Conservation (phyloP, 2,329 filamentous ascomycete species). For the Calonectria hongkongensis region DNA sequence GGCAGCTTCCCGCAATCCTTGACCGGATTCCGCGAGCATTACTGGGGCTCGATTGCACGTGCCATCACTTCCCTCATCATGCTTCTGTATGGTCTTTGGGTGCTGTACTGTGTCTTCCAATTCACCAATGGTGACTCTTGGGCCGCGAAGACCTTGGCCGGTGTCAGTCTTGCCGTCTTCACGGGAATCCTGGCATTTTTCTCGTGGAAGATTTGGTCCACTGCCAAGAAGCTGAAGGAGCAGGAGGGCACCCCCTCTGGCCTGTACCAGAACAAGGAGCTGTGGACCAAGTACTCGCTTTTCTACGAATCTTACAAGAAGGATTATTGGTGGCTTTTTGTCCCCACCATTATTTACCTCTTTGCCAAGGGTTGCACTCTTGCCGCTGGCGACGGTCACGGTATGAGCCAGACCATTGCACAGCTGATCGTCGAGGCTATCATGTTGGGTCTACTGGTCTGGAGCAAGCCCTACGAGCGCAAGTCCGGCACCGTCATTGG, state of each 20-base stretch:
- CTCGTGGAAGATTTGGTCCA: slow-evolving; percentile 86
- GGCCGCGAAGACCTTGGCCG: slow-evolving; percentile 91
- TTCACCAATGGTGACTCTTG: slow-evolving; percentile 96
- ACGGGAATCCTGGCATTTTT: slow-evolving; percentile 89
- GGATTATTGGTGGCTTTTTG: slow-evolving; percentile 97
- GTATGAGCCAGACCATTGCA: slow-evolving; percentile 85
- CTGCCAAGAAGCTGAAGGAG: slow-evolving; percentile 84
- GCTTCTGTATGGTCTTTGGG: slow-evolving; percentile 95
- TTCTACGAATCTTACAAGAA: slow-evolving; percentile 98
- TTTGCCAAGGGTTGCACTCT: slow-evolving; percentile 92
- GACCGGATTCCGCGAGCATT: slow-evolving; percentile 92
- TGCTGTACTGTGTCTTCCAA: slow-evolving; percentile 96
- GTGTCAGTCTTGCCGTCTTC: slow-evolving; percentile 86
- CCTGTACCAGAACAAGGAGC: slow-evolving; percentile 91
- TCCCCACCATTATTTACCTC: slow-evolving; percentile 92
- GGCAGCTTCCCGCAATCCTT: slow-evolving; percentile 89
- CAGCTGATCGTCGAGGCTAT: slow-evolving; percentile 88
- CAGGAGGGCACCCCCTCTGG: slow-evolving; percentile 82
- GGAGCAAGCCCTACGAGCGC: slow-evolving; percentile 90
- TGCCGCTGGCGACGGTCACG: slow-evolving; percentile 89
- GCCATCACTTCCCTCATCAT: slow-evolving; percentile 93
- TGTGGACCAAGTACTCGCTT: slow-evolving; percentile 96
- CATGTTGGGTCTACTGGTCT: slow-evolving; percentile 87
- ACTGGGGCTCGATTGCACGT: slow-evolving; percentile 94
- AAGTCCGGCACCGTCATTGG: slow-evolving; percentile 95